Conservation (phyloP, 352 stramenopile species). For the Bremia lactucae region DNA sequence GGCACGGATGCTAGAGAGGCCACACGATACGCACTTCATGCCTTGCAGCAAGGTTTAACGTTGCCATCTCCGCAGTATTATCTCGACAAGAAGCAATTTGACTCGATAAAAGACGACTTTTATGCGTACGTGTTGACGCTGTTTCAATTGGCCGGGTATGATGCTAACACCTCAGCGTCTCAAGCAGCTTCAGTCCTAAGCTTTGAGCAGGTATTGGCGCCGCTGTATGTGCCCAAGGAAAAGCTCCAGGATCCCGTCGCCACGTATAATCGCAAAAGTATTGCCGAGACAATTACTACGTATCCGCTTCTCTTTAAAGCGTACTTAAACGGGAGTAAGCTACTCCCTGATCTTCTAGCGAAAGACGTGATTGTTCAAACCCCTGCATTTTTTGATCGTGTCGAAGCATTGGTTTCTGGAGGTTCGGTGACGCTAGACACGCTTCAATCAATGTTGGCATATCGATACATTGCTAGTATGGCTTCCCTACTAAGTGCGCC, state of each 20-base stretch:
- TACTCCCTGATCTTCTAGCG: slow-evolving; percentile 22
- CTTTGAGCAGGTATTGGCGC: slow-evolving; percentile 79
- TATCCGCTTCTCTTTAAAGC: slow-evolving; percentile 50
- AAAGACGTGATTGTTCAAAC: slow-evolving; percentile 47
- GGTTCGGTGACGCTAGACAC: slow-evolving; percentile 29
- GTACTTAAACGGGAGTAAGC: slow-evolving; percentile 39
- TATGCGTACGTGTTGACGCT: slow-evolving; percentile 67
- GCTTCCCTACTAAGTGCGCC: slow-evolving; percentile 34
- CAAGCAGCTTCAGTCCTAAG: slow-evolving; percentile 56
- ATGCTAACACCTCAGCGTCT: slow-evolving; percentile 11
- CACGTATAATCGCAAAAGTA: slow-evolving; percentile 87
- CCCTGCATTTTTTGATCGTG: slow-evolving; percentile 38
- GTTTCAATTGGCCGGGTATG: slow-evolving; percentile 51
- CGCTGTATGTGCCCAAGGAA: slow-evolving; percentile 83
- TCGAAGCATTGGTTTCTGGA: slow-evolving; percentile 36
- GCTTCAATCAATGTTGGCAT: slow-evolving; percentile 39
- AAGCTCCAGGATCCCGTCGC: slow-evolving; percentile 77
- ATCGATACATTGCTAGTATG: slow-evolving; percentile 40
- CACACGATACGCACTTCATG: slow-evolving; percentile 73
- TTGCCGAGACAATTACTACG: slow-evolving; percentile 30
- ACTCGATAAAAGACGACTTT: slow-evolving; percentile 58
- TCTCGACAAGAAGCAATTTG: slow-evolving; percentile 77
- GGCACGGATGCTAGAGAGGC: slow-evolving; percentile 76
- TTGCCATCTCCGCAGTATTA: slow-evolving; percentile 90
- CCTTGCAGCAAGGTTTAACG: slow-evolving; percentile 75